phyloP scores from a whole-genome alignment of 2,329 filamentous ascomycete species.

The Pseudophaeomoniella oleicola region DNA sequence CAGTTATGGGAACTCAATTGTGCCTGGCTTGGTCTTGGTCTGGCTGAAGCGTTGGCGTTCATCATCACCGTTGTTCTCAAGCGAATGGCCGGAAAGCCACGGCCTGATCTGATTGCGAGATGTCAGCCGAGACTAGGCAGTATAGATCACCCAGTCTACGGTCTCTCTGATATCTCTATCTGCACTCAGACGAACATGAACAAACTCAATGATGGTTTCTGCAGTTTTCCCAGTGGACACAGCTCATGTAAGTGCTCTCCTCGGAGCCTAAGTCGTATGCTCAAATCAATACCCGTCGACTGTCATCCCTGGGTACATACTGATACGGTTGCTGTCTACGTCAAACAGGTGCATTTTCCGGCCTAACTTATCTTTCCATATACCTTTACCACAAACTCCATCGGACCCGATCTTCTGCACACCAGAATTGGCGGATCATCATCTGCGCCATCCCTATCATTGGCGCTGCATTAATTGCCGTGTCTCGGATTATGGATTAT shows the following conservation, averaged over 20 bases:
- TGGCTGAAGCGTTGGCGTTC: slow-evolving; percentile 40
- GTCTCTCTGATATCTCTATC: slow-evolving; percentile 31
- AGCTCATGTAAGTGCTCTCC: slow-evolving; percentile 37
- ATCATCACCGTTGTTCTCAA: slow-evolving; percentile 44
- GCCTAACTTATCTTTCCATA: slow-evolving; percentile 43
- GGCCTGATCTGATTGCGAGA: slow-evolving; percentile 44
- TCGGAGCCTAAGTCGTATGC: no score
- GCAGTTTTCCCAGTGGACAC: slow-evolving; percentile 21
- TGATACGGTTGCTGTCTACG: not conserved
- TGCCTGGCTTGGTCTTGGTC: slow-evolving; percentile 40
- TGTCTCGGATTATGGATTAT: slow-evolving; percentile 46
- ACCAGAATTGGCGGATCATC: slow-evolving; percentile 35
- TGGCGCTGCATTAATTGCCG: slow-evolving; percentile 39
- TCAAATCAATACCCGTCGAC: slow-evolving; percentile 1
- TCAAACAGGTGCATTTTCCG: slow-evolving; percentile 38
- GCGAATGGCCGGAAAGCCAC: slow-evolving; percentile 43
- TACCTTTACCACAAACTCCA: slow-evolving; percentile 47
- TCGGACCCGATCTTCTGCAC: slow-evolving; percentile 35
- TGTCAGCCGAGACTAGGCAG: slow-evolving; percentile 27
- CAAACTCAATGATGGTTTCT: slow-evolving; percentile 37
- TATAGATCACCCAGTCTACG: slow-evolving; percentile 21
- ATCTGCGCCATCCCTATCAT: slow-evolving; percentile 39
- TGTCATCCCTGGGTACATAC: not conserved
- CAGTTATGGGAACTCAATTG: slow-evolving; percentile 49
- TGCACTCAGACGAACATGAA: slow-evolving; percentile 35